Percentiles rank a stretch among this genome's conserved stretches.
These are phyloP conservation scores for Trichoderma brevicompactum DNA, from an alignment of 2,329 filamentous ascomycete genomes.

Conservation along the genomic window DNA sequence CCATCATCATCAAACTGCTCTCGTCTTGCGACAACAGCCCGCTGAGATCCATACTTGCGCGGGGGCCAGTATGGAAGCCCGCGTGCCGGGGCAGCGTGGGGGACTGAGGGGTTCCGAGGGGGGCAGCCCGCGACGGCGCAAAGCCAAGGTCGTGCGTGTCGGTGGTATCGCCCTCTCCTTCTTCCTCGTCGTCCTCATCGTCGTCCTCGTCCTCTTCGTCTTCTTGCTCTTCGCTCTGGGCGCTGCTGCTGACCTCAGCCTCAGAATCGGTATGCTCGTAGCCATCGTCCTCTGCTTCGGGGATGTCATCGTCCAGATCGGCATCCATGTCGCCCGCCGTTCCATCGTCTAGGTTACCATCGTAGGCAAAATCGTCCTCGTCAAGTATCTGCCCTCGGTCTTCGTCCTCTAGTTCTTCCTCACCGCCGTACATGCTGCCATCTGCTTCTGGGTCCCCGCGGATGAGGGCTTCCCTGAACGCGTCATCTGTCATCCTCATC, in stretches of 20 bases:
- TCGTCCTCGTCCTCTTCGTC: slow-evolving; percentile 41
- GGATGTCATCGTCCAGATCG: slow-evolving; percentile 73
- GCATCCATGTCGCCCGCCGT: slow-evolving; percentile 59
- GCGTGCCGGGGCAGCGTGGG: slow-evolving; percentile 44
- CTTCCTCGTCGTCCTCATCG: slow-evolving; percentile 35
- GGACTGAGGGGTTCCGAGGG: slow-evolving; percentile 43
- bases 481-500: slow-evolving; percentile 63
- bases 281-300: slow-evolving; percentile 64
- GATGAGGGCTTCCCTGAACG: slow-evolving; percentile 62
- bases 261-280: slow-evolving; percentile 83
- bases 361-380: slow-evolving; percentile 61
- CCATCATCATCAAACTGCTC: slow-evolving; percentile 56
- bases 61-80: slow-evolving; percentile 35
- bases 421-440: slow-evolving; percentile 57
- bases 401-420: slow-evolving; percentile 60
- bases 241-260: slow-evolving; percentile 60
- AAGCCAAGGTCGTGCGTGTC: slow-evolving; percentile 45
- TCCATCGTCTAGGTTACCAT: slow-evolving; percentile 36
- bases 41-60: slow-evolving; percentile 61
- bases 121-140: slow-evolving; percentile 42
- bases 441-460: slow-evolving; percentile 54
- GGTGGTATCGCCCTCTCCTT: slow-evolving; percentile 32
- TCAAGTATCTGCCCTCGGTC: slow-evolving; percentile 63
- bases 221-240: slow-evolving; percentile 35
- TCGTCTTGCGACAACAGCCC: slow-evolving; percentile 60